Evolutionary conservation across 192 early-diverging fungal genomes (phyloP).

Genomic region (Pilobolus umbonatus): DNA sequence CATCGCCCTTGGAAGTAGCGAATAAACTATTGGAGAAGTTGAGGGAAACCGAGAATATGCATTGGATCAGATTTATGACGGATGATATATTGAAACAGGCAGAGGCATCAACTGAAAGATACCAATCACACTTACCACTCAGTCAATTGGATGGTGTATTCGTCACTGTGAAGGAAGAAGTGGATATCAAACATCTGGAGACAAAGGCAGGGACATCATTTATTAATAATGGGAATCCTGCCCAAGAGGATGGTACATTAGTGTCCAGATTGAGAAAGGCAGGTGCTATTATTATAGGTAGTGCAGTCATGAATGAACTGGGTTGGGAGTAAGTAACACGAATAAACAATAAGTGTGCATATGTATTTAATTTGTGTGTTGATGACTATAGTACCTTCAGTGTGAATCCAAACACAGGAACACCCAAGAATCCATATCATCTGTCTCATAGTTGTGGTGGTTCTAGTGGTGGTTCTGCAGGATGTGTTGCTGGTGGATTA

Average conservation of each 20-base stretch:
- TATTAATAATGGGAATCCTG: constrained; percentile 45
- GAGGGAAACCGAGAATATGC: constrained; percentile 12
- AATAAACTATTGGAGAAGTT: constrained; percentile 24
- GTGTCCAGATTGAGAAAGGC: constrained; percentile 46
- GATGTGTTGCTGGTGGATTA: constrained; percentile 56
- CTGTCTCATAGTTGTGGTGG: constrained; percentile 59
- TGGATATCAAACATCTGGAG: constrained; percentile 52
- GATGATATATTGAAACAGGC: constrained; percentile 48
- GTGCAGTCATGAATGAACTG: constrained; percentile 72
- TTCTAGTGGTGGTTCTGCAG: constrained; percentile 63
- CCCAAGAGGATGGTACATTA: constrained; percentile 44
- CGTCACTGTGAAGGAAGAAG: constrained; percentile 71
- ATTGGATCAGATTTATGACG: constrained; percentile 23
- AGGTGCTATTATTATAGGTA: constrained; percentile 65
- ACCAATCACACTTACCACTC: constrained; percentile 39
- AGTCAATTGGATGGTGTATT: constrained; percentile 71
- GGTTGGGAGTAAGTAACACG: constrained; percentile 43
- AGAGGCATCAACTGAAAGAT: constrained; percentile 47
- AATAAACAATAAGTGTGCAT: background rate
- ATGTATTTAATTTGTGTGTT: background rate
- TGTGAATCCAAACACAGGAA: constrained; percentile 56
- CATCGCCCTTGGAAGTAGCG: constrained; percentile 38
- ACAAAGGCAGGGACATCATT: constrained; percentile 56
- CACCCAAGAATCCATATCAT: constrained; percentile 63
- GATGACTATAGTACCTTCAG: constrained; percentile 43